phyloP scores from a whole-genome alignment of 208 protist genomes.

The Crithidia thermophila region DNA sequence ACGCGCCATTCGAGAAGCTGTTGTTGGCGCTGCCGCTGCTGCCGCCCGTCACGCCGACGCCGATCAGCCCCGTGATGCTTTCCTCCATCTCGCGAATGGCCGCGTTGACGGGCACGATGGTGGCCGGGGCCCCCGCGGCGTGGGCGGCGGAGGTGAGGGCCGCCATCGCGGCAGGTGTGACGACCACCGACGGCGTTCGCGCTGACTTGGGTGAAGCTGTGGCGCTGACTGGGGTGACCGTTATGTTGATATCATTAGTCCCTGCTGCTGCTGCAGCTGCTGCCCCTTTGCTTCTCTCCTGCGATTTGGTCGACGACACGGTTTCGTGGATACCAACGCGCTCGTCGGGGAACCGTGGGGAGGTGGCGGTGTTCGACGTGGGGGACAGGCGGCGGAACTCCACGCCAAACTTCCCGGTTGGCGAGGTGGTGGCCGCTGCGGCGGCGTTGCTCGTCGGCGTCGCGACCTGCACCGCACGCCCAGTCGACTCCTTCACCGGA shows the following conservation, averaged over 20 bases:
- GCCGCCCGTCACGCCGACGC: constrained; percentile 1
- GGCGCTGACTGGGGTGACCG: too few relatives aligned
- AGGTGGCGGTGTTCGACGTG: neutral
- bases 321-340: neutral
- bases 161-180: neutral
- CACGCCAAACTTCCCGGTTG: too few relatives aligned
- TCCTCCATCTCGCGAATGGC: constrained; percentile 13
- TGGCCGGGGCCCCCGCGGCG: neutral
- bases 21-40: neutral
- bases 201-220: neutral
- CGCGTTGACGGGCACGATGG: neutral
- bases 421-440: too few relatives aligned
- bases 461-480: constrained; percentile 1
- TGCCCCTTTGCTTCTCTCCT: too few relatives aligned
- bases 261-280: too few relatives aligned
- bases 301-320: too few relatives aligned
- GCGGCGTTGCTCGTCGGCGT: too few relatives aligned
- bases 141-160: neutral
- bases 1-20: neutral
- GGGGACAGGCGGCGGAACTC: neutral
- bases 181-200: too few relatives aligned
- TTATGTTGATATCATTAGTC: too few relatives aligned
- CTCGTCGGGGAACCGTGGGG: neutral
- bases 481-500: neutral
- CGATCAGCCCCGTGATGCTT: neutral